Percentiles rank a stretch among this genome's conserved stretches.
phyloP scores from a whole-genome alignment of 2,329 filamentous ascomycete genomes.

The Colletotrichum karsti region DNA sequence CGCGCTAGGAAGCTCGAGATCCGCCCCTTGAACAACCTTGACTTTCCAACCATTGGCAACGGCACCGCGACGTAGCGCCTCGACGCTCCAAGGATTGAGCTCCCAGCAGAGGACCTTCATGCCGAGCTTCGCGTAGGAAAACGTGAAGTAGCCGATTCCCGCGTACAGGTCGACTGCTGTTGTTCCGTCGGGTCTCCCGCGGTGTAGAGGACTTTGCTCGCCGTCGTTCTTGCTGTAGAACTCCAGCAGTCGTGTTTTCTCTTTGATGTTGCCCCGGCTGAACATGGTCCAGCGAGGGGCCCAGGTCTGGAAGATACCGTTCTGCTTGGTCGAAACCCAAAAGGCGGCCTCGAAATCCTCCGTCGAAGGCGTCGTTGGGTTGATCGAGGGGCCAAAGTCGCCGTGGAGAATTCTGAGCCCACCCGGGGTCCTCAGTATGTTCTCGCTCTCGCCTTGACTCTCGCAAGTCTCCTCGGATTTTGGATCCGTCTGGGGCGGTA shows the following conservation, averaged over 20 bases:
- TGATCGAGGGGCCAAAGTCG: conserved; percentile 70
- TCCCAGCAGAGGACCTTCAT: conserved; percentile 87
- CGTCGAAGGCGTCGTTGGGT: conserved; percentile 37
- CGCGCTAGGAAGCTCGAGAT: conserved; percentile 47
- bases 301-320: conserved; percentile 85
- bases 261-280: conserved; percentile 86
- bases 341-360: conserved; percentile 73
- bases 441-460: conserved; percentile 53
- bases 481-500: conserved; percentile 53
- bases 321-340: conserved; percentile 83
- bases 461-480: background rate
- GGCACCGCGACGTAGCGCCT: conserved; percentile 82
- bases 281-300: conserved; percentile 95
- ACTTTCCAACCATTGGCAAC: conserved; percentile 72
- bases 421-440: conserved; percentile 77
- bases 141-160: conserved; percentile 93
- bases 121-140: conserved; percentile 80
- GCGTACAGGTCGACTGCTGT: conserved; percentile 84
- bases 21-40: conserved; percentile 56
- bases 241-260: conserved; percentile 80
- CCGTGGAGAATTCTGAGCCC: conserved; percentile 77
- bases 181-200: background rate
- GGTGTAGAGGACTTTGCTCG: background rate
- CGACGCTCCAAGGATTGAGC: conserved; percentile 87
- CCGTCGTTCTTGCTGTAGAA: conserved; percentile 46